Base-by-base conservation (phyloP, 805 yeast genomes). In the Candida montana region DNA sequence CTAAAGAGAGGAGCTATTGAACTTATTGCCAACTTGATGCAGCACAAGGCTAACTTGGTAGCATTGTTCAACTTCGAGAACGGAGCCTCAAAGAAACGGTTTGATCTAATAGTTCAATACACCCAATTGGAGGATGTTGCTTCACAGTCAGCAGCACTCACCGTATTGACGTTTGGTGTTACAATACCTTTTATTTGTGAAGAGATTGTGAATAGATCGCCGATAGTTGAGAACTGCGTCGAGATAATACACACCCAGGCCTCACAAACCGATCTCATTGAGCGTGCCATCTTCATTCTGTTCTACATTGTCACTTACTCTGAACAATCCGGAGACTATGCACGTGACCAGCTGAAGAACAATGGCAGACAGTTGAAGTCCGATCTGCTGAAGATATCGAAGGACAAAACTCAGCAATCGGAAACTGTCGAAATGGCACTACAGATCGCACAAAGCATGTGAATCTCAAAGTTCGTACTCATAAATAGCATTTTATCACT, bases 1-100 rank as follows among this genome's bases (percentile, higher is more conserved):
- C 57, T 84, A 4, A 86, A 81, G 54, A 64, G 75, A 37, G 77
- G 86, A 0, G 50, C 80, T 0, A 66, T 83, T 59, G 89, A 84
- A 52, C 68, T 84, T 15, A 58, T 82, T 9, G 74, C 83, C 45
- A 84, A 84, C 54, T 56, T 83, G 35, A 71, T 79, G 53, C 64
- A 62, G 32, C 59, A 62, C 38, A 63, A 65, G 19, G 16, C 55
- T 15, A 52, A 57, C 42, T 59, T 77, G 27, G 79, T 76, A 2
- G 75, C 76, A 45, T 72, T 83, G 50, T 83, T 83, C 64, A 78
- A 81, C 50, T 65, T 76, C 13, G 72, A 64, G 10, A 57, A 57
- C 11, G 54, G 58, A 19, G 48, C 52, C 7, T 63, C 69, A 41
- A 55, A 58, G 31, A 59, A 55, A 39, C 71, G 72, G 46, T 77